These are phyloP conservation scores for Piper longum DNA, from an alignment of 164 flowering plant genomes.

Conservation along the genomic window DNA sequence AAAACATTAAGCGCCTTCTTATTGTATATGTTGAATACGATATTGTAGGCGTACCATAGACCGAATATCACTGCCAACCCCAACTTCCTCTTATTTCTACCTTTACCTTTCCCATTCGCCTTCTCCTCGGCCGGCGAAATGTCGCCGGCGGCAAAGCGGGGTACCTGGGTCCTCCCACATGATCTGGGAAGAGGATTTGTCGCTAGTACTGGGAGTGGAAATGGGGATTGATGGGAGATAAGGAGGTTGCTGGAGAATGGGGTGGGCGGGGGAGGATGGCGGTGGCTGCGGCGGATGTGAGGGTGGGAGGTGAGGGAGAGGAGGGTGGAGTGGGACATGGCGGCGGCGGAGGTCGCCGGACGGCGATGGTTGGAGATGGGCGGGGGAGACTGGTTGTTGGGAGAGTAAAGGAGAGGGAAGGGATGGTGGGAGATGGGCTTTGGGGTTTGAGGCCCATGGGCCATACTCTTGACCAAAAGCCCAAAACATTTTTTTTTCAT, in stretches of 20 bases:
- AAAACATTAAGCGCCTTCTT: conserved; percentile 71
- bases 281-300: background rate
- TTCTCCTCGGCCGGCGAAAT: conserved; percentile 1
- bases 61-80: conserved; percentile 64
- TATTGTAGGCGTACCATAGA: conserved; percentile 81
- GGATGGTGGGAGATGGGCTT: too few species aligned
- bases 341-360: too few species aligned
- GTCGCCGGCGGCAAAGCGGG: background rate
- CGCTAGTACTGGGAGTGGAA: background rate
- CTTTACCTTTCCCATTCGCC: conserved; percentile 18
- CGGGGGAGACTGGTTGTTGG: too few species aligned
- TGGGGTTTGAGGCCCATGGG: too few species aligned
- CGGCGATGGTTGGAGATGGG: too few species aligned
- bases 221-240: background rate
- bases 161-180: background rate
- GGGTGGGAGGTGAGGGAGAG: background rate
- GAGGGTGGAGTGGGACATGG: background rate
- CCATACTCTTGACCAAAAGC: too few species aligned
- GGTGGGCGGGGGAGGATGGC: background rate
- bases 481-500: too few species aligned
- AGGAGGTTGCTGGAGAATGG: background rate
- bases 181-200: background rate
- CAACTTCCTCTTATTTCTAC: conserved; percentile 24
- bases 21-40: conserved; percentile 81
- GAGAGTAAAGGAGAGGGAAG: too few species aligned